phyloP scores from a whole-genome alignment of 2,329 filamentous ascomycete genomes.

The Lasiodiplodia gonubiensis region DNA sequence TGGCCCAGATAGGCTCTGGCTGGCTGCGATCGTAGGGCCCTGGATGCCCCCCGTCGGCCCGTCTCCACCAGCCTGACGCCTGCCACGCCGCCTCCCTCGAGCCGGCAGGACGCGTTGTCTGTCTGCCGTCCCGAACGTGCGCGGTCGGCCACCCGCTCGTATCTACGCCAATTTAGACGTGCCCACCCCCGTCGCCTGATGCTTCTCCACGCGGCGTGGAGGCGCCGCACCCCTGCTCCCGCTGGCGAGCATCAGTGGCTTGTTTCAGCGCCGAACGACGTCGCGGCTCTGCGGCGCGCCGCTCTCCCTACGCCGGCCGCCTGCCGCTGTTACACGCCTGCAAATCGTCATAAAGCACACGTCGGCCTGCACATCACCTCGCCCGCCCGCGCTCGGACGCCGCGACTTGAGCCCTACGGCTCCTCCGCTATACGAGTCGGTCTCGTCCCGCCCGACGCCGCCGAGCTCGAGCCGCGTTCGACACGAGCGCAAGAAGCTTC shows the following conservation, averaged over 20 bases:
- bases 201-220: slow-evolving; percentile 9
- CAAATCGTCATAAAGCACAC: slow-evolving; percentile 24
- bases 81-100: not conserved
- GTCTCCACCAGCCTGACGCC: slow-evolving; percentile 20
- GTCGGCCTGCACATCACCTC: slow-evolving; percentile 15
- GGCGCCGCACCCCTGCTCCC: not conserved
- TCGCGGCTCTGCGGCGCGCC: slow-evolving; percentile 22
- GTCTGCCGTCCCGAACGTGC: not conserved
- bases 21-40: slow-evolving; percentile 11
- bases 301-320: slow-evolving; percentile 9
- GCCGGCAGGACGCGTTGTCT: not conserved
- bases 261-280: slow-evolving; percentile 19
- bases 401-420: not conserved
- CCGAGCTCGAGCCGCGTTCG: slow-evolving; percentile 21
- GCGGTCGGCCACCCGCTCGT: slow-evolving; percentile 1
- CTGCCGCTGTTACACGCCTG: slow-evolving; percentile 21
- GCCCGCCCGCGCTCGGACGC: not conserved
- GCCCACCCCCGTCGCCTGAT: slow-evolving; percentile 9
- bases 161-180: slow-evolving; percentile 19
- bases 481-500: slow-evolving; percentile 21
- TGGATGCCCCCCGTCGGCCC: slow-evolving; percentile 5
- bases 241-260: slow-evolving; percentile 2
- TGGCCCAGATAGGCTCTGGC: slow-evolving; percentile 15
- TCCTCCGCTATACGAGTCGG: slow-evolving; percentile 22
- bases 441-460: slow-evolving; percentile 8